Conservation (phyloP, 345 rosid genomes). For the Citrus sinensis region DVS_A1.0 CM039162.1:30369501-30370000, state of each 20-base stretch:
- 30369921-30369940: constrained; percentile 48
- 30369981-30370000: constrained; percentile 41
- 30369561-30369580: no score
- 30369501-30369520: no score
- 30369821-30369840: no score
- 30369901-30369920: constrained; percentile 48
- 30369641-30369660: constrained; percentile 31
- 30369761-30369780: constrained; percentile 1
- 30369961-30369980: constrained; percentile 48
- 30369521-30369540: no score
- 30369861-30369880: no score
- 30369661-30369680: constrained; percentile 46
- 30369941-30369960: constrained; percentile 51
- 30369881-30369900: constrained; percentile 57
- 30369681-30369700: constrained; percentile 66
- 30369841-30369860: no score
- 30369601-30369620: neutral
- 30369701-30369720: constrained; percentile 60
- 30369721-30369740: neutral
- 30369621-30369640: neutral
- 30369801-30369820: no score
- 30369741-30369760: constrained; percentile 9
- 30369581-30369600: neutral
- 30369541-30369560: no score
- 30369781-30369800: no score